Conservation (phyloP, 1,139 yeast species). For the Scheffersomyces parashehatae region DNA sequence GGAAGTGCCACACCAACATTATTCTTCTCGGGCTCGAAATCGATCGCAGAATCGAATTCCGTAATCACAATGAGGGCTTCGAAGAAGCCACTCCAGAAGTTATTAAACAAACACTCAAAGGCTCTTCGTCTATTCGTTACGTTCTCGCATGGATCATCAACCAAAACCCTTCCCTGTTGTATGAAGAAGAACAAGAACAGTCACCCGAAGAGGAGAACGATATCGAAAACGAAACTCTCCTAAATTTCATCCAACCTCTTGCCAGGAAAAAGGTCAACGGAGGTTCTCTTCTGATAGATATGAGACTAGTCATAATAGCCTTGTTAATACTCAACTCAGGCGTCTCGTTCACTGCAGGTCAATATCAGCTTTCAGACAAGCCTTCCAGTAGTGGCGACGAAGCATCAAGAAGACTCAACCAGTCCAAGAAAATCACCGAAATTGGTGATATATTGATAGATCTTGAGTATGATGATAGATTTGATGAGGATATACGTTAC, state of each 20-base stretch:
- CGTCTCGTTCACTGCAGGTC: constrained; percentile 18
- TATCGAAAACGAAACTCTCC: constrained; percentile 52
- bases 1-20: constrained; percentile 65
- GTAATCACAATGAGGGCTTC: constrained; percentile 29
- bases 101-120: constrained; percentile 56
- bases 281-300: constrained; percentile 54
- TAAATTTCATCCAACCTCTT: constrained; percentile 61
- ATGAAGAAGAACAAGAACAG: constrained; percentile 15
- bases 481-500: constrained; percentile 72
- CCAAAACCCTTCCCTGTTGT: constrained; percentile 34
- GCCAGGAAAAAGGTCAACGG: constrained; percentile 60
- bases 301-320: constrained; percentile 39
- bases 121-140: constrained; percentile 62
- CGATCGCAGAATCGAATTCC: constrained; percentile 60
- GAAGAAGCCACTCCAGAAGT: constrained; percentile 47
- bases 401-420: constrained; percentile 21
- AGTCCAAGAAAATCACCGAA: constrained; percentile 32
- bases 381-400: constrained; percentile 15
- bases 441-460: constrained; percentile 56
- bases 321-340: constrained; percentile 29
- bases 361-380: constrained; percentile 6
- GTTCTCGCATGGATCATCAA: constrained; percentile 63
- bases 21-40: constrained; percentile 60
- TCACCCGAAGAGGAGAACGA: constrained; percentile 40
- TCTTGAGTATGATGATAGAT: constrained; percentile 63